Base-by-base conservation (phyloP, 164 flowering plant genomes). In the Macadamia integrifolia region DNA sequence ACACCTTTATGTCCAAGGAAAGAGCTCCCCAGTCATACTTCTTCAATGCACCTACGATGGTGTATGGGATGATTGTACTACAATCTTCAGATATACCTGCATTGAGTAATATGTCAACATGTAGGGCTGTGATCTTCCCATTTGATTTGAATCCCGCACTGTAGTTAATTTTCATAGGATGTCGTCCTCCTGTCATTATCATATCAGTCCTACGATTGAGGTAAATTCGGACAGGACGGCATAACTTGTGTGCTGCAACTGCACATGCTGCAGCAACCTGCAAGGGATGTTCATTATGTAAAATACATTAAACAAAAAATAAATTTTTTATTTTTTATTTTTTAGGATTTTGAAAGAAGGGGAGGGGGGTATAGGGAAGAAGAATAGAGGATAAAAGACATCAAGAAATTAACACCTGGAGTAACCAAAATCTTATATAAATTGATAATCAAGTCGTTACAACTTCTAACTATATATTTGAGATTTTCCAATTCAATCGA, bases 11-110 rank as follows among this genome's bases (percentile, higher is more conserved):
- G 62, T 93, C 94, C 76, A 88, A 87, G 59, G 91, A 84, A 15
- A 91, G 66, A 67, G 93, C 86, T 63, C 98, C 97, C 96, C 96
- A 93, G 68, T 93, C 76, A 66, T 93, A 91, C 77, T 88, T 88
- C 66, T 80, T 91, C 53, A 93, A 73, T 32, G 82, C 72, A 13
- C 63, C 75, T 15, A 81, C 0, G 5, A 93, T 72, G 72, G 70
- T 77, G 0, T 0, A 11, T 13, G 92, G 91, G 76, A 93, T 68
- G 7, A 80, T 52, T 46, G 88, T 86, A 76, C 98, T 91, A 30
- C 87, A 60, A 79, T 93, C 97, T 61, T 58, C 66, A 58, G 72
- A 72, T 9, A 79, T 74, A 44, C 97, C 97, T 6, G 92, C 97
- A 78, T 89, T 71, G 9, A 94, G 72, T 58, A 94, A 75, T 64